phyloP scores from a whole-genome alignment of 345 rosid genomes.

The Alliaria petiolata region DNA sequence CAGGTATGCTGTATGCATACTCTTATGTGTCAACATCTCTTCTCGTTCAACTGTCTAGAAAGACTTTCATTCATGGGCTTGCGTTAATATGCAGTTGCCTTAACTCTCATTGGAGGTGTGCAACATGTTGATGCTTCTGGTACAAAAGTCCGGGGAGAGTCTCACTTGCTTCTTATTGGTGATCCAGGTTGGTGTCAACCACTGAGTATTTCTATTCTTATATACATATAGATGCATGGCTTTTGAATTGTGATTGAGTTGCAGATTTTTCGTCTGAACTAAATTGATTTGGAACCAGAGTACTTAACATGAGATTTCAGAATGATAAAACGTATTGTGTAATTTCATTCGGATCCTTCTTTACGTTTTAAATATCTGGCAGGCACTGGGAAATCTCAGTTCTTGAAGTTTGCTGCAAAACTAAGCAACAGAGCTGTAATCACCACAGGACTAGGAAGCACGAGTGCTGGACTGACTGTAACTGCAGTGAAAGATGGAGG shows the following conservation, averaged over 20 bases:
- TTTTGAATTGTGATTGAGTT: neutral
- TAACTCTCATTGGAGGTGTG: conserved; percentile 93
- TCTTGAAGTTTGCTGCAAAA: conserved; percentile 94
- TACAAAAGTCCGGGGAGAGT: conserved; percentile 92
- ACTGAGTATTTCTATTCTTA: neutral
- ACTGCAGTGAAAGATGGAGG: conserved; percentile 99
- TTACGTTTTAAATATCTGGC: conserved; percentile 18
- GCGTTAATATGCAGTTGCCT: conserved; percentile 55
- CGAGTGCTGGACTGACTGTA: conserved; percentile 96
- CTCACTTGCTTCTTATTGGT: conserved; percentile 95
- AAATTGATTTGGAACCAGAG: neutral
- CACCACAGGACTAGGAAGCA: conserved; percentile 95
- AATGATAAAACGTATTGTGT: neutral
- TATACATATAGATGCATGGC: neutral
- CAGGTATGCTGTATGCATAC: conserved; percentile 47
- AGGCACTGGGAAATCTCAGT: conserved; percentile 98
- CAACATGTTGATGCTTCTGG: conserved; percentile 96
- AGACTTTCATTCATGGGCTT: neutral
- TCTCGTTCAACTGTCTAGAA: neutral
- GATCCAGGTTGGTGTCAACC: conserved; percentile 67
- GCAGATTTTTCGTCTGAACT: neutral
- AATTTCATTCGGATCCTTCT: neutral
- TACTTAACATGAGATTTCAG: neutral
- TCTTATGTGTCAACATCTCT: neutral
- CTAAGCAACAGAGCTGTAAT: conserved; percentile 89